Evolutionary conservation across 805 yeast genomes (phyloP).

Genomic region (Myxozyma sirexii): DNA sequence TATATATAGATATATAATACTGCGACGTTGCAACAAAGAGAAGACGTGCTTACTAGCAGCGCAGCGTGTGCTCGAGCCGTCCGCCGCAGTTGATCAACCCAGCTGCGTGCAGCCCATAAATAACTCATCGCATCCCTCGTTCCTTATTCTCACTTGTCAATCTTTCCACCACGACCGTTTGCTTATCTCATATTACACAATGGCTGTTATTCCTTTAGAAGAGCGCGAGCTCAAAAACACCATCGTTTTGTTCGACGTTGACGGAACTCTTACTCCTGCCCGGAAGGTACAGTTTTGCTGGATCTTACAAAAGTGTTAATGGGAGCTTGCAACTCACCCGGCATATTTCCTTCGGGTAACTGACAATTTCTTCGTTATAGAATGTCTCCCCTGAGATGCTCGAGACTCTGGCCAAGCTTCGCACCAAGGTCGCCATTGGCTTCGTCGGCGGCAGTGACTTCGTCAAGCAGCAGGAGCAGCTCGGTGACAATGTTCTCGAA

Average conservation of each 20-base stretch:
- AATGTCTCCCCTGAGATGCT: conserved; percentile 60
- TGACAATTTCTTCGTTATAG: conserved; percentile 5
- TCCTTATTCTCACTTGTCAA: not conserved
- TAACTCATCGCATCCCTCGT: not conserved
- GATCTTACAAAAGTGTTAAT: not conserved
- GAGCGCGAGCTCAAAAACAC: conserved; percentile 73
- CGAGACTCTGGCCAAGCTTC: conserved; percentile 67
- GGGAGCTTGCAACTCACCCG: not conserved
- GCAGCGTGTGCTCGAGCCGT: too few species aligned
- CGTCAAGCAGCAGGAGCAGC: conserved; percentile 92
- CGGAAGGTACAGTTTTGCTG: conserved; percentile 53
- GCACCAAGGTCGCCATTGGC: conserved; percentile 92
- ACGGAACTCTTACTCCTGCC: conserved; percentile 98
- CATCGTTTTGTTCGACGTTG: conserved; percentile 93
- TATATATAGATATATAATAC: too few species aligned
- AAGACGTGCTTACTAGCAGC: too few species aligned
- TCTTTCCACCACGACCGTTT: not conserved
- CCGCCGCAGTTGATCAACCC: too few species aligned
- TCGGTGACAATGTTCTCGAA: conserved; percentile 69
- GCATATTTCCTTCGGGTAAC: not conserved
- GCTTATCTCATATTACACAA: not conserved
- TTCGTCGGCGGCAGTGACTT: conserved; percentile 98
- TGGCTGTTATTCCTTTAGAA: conserved; percentile 51
- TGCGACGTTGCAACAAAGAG: too few species aligned
- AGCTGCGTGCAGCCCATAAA: not conserved